Conservation (phyloP, 2,329 filamentous ascomycete species). For the Annulohypoxylon truncatum region DNA sequence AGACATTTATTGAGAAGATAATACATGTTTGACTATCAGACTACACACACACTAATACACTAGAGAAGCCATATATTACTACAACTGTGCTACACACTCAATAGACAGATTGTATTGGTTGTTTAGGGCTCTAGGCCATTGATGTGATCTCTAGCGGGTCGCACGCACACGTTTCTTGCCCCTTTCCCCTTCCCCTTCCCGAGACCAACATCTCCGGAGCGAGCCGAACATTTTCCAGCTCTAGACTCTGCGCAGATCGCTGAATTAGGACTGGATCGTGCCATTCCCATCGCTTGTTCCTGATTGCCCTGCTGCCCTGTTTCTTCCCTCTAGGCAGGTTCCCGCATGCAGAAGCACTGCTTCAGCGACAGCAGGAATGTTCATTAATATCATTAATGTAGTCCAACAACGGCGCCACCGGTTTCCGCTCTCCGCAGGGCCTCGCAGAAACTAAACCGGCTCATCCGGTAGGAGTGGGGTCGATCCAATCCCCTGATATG, state of each 20-base stretch:
- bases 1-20: slow-evolving; percentile 4
- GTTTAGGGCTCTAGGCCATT: not conserved
- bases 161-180: not conserved
- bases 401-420: slow-evolving; percentile 8
- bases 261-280: slow-evolving; percentile 20
- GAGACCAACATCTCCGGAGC: slow-evolving; percentile 32
- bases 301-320: not conserved
- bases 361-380: slow-evolving; percentile 7
- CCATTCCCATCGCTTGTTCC: slow-evolving; percentile 22
- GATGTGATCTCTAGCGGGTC: slow-evolving; percentile 7
- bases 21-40: slow-evolving; percentile 22
- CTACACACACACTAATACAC: not conserved
- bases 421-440: slow-evolving; percentile 5
- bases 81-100: not conserved
- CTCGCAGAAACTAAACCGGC: not conserved
- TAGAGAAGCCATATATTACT: not conserved
- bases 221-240: slow-evolving; percentile 27
- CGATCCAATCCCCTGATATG: slow-evolving; percentile 6
- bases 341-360: not conserved
- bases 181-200: not conserved
- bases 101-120: slow-evolving; percentile 8
- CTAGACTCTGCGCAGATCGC: slow-evolving; percentile 13
- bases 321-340: not conserved
- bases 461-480: slow-evolving; percentile 26
- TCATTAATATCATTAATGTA: not conserved